Evolutionary conservation across 805 yeast species (phyloP), one percentile per base, ranked within the genome.

Genomic region (Debaryomyces maramus): DNA sequence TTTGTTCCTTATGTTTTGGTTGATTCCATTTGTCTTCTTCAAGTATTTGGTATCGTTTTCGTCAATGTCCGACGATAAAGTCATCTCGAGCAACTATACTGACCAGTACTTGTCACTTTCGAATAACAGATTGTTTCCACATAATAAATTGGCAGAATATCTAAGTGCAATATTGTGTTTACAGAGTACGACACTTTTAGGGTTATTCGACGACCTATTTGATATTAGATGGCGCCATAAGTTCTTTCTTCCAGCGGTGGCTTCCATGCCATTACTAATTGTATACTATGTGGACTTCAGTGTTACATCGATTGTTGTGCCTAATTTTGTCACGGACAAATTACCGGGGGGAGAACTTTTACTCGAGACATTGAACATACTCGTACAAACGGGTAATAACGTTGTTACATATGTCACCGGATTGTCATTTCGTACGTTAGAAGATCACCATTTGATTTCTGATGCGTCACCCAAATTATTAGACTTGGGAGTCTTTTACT

Each of bases 141-240:
- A 87, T 53, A 80, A 78, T 46, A 86, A 84, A 60, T 70, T 93
- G 38, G 83, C 96, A 0, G 95, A 88, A 48, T 93, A 83, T 61
- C 72, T 93, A 48, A 81, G 95, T 52, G 95, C 95, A 4, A 70
- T 91, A 7, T 65, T 93, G 44, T 88, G 95, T 45, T 64, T 93
- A 34, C 88, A 88, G 63, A 79, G 88, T 48, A 90, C 93, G 60
- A 74, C 89, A 11, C 67, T 93, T 31, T 69, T 93, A 32, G 99
- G 99, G 0, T 73, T 93, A 21, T 85, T 95, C 34, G 99, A 93
- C 62, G 99, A 93, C 67, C 72, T 93, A 52, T 93, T 93, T 56
- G 99, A 93, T 62, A 81, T 93, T 47, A 77, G 96, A 51, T 93
- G 99, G 99, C 75, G 99, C 57, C 96, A 93, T 67, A 93, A 93